These are phyloP conservation scores for Ophiosphaerella herpotricha DNA, from an alignment of 2,329 filamentous ascomycete species.

Conservation along the genomic window DNA sequence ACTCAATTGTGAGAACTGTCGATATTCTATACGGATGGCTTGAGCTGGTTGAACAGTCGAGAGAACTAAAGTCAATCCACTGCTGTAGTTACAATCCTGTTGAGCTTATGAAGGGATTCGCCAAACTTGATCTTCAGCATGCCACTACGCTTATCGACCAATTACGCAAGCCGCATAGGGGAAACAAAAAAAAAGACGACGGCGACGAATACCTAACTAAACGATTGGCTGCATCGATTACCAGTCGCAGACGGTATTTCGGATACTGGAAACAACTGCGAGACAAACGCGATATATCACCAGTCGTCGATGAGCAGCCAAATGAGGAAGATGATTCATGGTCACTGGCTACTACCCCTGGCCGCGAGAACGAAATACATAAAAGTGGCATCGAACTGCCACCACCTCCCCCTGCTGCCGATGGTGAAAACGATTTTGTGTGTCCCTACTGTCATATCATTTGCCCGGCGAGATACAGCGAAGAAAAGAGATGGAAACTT, in stretches of 20 bases:
- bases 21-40: constrained; percentile 31
- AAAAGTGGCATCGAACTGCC: constrained; percentile 41
- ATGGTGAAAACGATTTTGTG: constrained; percentile 43
- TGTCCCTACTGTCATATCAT: constrained; percentile 48
- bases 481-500: constrained; percentile 39
- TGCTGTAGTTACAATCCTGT: constrained; percentile 32
- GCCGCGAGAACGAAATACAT: constrained; percentile 41
- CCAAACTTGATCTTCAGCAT: constrained; percentile 34
- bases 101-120: constrained; percentile 40
- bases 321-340: constrained; percentile 44
- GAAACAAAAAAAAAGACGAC: neutral
- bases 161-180: constrained; percentile 20
- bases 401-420: constrained; percentile 37
- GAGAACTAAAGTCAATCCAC: no score
- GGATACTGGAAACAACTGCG: constrained; percentile 42
- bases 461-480: constrained; percentile 43
- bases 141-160: constrained; percentile 34
- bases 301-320: constrained; percentile 36
- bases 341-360: constrained; percentile 44
- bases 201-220: constrained; percentile 28
- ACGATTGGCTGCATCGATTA: constrained; percentile 37
- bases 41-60: constrained; percentile 8
- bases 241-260: constrained; percentile 43
- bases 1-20: no score
- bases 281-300: constrained; percentile 13